phyloP scores from a whole-genome alignment of 805 yeast species.

The Saturnispora quitensis region DNA sequence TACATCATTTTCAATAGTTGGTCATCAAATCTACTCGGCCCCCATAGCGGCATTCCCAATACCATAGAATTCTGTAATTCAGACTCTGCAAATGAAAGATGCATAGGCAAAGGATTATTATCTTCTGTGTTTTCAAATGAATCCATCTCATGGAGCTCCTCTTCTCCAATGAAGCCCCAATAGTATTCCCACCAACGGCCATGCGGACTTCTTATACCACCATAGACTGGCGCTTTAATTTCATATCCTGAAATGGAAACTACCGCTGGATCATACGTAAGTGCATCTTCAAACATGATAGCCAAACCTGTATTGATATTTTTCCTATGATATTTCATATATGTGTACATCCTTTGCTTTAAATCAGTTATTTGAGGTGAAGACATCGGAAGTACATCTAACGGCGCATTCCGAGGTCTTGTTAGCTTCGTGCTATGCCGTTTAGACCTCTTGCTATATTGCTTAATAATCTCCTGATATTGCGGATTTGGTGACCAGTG shows the following conservation, averaged over 20 bases:
- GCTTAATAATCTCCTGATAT: background rate
- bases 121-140: background rate
- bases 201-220: background rate
- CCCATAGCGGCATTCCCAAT: background rate
- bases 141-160: slow-evolving; percentile 2
- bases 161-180: slow-evolving; percentile 2
- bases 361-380: slow-evolving; percentile 6
- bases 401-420: background rate
- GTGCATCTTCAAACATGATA: background rate
- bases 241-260: slow-evolving; percentile 3
- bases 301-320: background rate
- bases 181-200: slow-evolving; percentile 1
- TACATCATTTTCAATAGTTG: slow-evolving; percentile 1
- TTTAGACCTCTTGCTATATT: background rate
- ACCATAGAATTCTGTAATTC: background rate
- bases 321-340: background rate
- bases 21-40: slow-evolving; percentile 1
- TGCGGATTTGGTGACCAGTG: slow-evolving; percentile 5
- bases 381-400: background rate
- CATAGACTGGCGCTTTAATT: background rate
- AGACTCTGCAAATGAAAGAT: background rate
- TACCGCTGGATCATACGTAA: background rate
- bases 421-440: background rate
- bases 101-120: background rate
- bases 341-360: slow-evolving; percentile 1